Conservation (phyloP, 1,284 basidiomycete genomes). For the Laetiporus sulphureus region DNA sequence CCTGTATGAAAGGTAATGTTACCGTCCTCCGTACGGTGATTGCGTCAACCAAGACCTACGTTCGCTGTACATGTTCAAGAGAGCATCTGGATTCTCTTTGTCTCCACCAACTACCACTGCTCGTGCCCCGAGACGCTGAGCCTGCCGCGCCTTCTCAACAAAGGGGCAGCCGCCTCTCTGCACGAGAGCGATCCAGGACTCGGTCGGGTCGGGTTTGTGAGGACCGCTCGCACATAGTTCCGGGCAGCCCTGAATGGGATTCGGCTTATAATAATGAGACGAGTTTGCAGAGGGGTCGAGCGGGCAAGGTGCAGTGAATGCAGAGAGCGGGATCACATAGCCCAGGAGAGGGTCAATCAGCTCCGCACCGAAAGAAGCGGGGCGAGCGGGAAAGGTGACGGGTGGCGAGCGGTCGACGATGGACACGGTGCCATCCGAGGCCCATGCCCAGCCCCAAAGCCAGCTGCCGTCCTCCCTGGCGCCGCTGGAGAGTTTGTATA, state of each 20-base stretch:
- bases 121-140: slow-evolving; percentile 77
- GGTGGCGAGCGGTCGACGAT: slow-evolving; percentile 66
- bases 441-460: slow-evolving; percentile 52
- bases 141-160: slow-evolving; percentile 78
- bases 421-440: slow-evolving; percentile 70
- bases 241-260: slow-evolving; percentile 57
- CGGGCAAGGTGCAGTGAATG: slow-evolving; percentile 56
- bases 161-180: slow-evolving; percentile 86
- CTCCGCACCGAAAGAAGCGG: slow-evolving; percentile 71
- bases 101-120: slow-evolving; percentile 88
- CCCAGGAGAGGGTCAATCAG: slow-evolving; percentile 64
- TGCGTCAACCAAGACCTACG: slow-evolving; percentile 35
- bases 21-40: slow-evolving; percentile 7
- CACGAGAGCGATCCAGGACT: slow-evolving; percentile 81
- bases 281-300: slow-evolving; percentile 17
- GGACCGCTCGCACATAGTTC: slow-evolving; percentile 50
- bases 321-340: slow-evolving; percentile 71
- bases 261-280: slow-evolving; percentile 12
- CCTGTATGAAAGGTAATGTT: slow-evolving; percentile 31
- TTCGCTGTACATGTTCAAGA: slow-evolving; percentile 89
- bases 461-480: slow-evolving; percentile 26
- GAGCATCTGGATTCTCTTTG: slow-evolving; percentile 66
- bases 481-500: slow-evolving; percentile 20
- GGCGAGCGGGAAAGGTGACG: slow-evolving; percentile 55
- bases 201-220: slow-evolving; percentile 46